A percentile compares a stretch with the other conserved stretches of the same genome.
Conservation (phyloP, 2,329 filamentous ascomycete genomes). For the Zalaria obscura region DNA sequence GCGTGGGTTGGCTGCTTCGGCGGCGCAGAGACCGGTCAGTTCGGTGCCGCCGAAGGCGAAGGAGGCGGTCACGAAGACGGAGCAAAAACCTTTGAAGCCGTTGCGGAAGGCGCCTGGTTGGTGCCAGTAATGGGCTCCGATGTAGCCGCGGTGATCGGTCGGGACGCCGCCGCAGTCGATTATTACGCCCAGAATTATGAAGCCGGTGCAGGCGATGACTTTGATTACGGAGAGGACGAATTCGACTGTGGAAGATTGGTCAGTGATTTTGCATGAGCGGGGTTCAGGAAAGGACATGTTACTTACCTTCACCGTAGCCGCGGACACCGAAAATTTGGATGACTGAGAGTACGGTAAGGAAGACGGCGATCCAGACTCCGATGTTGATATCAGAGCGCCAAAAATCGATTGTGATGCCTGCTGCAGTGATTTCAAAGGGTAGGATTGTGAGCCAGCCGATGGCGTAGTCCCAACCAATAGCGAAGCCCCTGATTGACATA, state of each 20-base stretch:
- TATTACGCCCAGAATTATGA: conserved; percentile 50
- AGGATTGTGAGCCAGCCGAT: conserved; percentile 17
- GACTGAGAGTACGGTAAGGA: conserved; percentile 15
- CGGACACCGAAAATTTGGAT: conserved; percentile 20
- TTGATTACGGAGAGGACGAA: conserved; percentile 22
- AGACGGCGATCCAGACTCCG: conserved; percentile 19
- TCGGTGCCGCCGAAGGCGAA: conserved; percentile 51
- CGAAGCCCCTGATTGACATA: conserved; percentile 13
- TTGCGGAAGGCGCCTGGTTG: conserved; percentile 28
- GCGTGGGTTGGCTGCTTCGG: conserved; percentile 33
- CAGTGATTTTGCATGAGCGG: too few relatives aligned
- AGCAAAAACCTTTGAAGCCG: conserved; percentile 50
- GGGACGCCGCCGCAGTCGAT: conserved; percentile 47
- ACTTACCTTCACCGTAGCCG: conserved; percentile 17
- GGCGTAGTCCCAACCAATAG: conserved; percentile 17
- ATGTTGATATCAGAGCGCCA: conserved; percentile 8
- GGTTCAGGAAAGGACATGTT: not conserved
- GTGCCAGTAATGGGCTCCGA: conserved; percentile 40
- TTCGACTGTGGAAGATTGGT: conserved; percentile 14
- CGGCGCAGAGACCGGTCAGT: conserved; percentile 34
- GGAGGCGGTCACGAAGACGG: conserved; percentile 50
- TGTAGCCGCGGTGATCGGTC: conserved; percentile 36
- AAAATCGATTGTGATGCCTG: conserved; percentile 10
- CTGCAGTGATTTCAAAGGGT: conserved; percentile 18
- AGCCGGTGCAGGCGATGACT: conserved; percentile 38